Conservation (phyloP, 345 rosid genomes). For the Mercurialis annua region DNA sequence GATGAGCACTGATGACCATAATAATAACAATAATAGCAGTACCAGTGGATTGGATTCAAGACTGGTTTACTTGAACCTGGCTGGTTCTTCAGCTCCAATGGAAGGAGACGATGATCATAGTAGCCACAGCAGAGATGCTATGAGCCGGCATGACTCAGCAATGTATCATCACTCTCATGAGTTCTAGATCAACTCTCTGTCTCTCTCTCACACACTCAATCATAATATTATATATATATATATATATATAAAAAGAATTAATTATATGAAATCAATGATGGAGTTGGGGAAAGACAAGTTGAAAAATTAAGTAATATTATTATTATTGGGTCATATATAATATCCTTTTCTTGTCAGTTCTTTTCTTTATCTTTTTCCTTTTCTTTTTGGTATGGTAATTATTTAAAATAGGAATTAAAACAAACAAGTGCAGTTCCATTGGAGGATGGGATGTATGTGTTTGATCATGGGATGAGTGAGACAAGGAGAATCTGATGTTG, state of each 20-base stretch:
- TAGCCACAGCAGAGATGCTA: conserved; percentile 48
- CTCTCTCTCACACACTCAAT: too few relatives aligned
- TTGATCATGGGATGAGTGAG: conserved; percentile 38
- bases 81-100: conserved; percentile 49
- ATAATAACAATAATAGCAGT: conserved; percentile 56
- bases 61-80: conserved; percentile 80
- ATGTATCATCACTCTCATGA: conserved; percentile 69
- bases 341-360: conserved; percentile 18
- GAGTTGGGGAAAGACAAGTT: conserved; percentile 18
- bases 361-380: background rate
- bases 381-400: background rate
- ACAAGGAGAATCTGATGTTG: conserved; percentile 49
- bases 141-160: conserved; percentile 64
- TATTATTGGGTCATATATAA: conserved; percentile 6
- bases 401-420: too few relatives aligned
- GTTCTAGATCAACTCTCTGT: conserved; percentile 34
- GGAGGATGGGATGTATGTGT: conserved; percentile 18
- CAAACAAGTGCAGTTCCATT: conserved; percentile 36
- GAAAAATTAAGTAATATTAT: conserved; percentile 15
- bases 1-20: conserved; percentile 63
- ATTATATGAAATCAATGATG: conserved; percentile 8
- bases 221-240: background rate
- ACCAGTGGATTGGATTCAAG: conserved; percentile 76
- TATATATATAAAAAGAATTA: background rate
- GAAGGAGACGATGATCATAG: conserved; percentile 49